Conservation (phyloP, 2,329 filamentous ascomycete genomes). For the Neonectria coccinea region DNA sequence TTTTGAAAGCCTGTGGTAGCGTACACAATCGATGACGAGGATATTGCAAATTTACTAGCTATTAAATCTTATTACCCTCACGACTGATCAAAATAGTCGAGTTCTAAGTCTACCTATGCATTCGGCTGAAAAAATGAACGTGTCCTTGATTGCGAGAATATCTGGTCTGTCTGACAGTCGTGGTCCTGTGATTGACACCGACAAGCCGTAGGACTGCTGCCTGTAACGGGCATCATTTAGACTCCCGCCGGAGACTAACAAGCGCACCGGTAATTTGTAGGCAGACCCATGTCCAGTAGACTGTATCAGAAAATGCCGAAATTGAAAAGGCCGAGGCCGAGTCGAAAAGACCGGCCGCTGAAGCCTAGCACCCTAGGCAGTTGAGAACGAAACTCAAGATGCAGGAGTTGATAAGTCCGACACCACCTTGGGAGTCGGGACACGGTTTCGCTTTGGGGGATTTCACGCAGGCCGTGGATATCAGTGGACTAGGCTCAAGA, state of each 20-base stretch:
- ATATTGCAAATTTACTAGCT: neutral
- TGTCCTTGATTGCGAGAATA: neutral
- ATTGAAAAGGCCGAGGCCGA: neutral
- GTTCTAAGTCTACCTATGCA: neutral
- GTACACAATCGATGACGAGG: neutral
- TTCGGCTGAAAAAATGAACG: neutral
- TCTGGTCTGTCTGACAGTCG: neutral
- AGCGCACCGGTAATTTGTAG: neutral
- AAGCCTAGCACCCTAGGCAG: no score
- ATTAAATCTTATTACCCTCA: neutral
- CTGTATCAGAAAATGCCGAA: neutral
- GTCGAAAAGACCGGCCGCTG: no score
- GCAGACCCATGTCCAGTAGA: neutral
- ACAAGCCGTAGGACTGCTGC: neutral
- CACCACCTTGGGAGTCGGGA: no score
- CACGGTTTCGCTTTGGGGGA: no score
- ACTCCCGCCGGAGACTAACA: neutral
- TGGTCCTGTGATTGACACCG: neutral
- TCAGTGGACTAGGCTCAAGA: no score
- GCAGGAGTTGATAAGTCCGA: neutral
- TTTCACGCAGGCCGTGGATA: no score
- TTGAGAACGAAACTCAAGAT: neutral
- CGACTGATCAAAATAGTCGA: neutral
- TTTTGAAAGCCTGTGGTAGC: neutral
- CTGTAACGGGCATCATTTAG: neutral